These are phyloP conservation scores for Russula sp. DNA, from an alignment of 768 basidiomycete species.

Conservation along the genomic window DNA sequence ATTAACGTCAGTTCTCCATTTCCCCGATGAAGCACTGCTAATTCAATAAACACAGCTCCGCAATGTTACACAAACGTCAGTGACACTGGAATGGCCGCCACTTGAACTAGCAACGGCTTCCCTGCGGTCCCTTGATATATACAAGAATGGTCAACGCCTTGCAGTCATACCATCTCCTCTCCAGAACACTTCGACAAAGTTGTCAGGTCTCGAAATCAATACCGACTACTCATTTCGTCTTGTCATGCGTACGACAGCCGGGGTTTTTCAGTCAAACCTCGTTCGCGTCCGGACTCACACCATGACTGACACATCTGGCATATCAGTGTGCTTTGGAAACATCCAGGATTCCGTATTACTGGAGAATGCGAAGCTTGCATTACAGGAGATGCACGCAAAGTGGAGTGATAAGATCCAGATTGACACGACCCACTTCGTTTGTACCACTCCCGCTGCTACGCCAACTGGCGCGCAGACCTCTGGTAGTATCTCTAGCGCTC, in stretches of 20 bases:
- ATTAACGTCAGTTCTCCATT: constrained; percentile 55
- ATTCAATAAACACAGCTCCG: constrained; percentile 55
- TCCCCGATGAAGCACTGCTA: background rate
- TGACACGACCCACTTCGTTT: constrained; percentile 97
- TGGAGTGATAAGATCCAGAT: constrained; percentile 94
- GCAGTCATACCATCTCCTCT: constrained; percentile 80
- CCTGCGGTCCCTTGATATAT: constrained; percentile 86
- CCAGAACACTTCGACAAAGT: constrained; percentile 83
- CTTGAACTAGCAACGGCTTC: constrained; percentile 83
- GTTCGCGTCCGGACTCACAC: constrained; percentile 87
- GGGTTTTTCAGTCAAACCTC: constrained; percentile 82
- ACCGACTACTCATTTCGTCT: constrained; percentile 94
- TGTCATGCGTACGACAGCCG: constrained; percentile 87
- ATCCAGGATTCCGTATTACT: constrained; percentile 73
- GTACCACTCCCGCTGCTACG: constrained; percentile 80
- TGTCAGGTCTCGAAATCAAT: constrained; percentile 76
- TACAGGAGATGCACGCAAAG: constrained; percentile 82
- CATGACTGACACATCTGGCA: constrained; percentile 92
- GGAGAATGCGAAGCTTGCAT: constrained; percentile 75
- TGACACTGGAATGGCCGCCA: constrained; percentile 92
- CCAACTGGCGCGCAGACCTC: constrained; percentile 54
- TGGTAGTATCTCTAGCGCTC: constrained; percentile 53
- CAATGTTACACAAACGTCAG: constrained; percentile 94
- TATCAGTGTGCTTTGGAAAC: constrained; percentile 92
- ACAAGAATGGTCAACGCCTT: constrained; percentile 85